Conservation (phyloP, 2,329 filamentous ascomycete genomes). For the Talaromyces atroroseus region DNA sequence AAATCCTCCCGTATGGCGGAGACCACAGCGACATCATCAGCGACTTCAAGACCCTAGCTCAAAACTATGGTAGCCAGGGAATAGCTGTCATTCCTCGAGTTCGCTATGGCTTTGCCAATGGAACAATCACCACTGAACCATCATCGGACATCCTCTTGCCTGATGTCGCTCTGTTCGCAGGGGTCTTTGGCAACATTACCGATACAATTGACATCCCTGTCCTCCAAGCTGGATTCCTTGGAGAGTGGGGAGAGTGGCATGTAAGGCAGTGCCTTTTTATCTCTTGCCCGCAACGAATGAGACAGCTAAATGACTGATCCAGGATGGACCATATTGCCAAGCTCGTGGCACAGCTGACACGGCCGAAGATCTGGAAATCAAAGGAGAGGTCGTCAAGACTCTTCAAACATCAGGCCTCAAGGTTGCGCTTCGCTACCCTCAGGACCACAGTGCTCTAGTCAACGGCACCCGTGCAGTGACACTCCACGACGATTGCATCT, state of each 20-base stretch:
- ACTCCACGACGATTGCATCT: conserved; percentile 11
- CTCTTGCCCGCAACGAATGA: too few species aligned
- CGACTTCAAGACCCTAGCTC: conserved; percentile 3
- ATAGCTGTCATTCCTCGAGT: conserved; percentile 9
- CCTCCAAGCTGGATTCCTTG: conserved; percentile 11
- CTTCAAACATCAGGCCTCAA: conserved; percentile 6
- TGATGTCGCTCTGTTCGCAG: conserved; percentile 3
- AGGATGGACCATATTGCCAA: conserved; percentile 11
- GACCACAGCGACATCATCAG: conserved; percentile 5
- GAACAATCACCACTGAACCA: conserved; percentile 8
- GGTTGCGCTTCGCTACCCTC: conserved; percentile 10
- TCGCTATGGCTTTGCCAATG: conserved; percentile 5
- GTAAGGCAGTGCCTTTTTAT: not conserved
- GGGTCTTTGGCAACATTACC: not conserved
- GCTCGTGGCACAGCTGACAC: conserved; percentile 4
- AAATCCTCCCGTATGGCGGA: conserved; percentile 1
- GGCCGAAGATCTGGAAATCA: conserved; percentile 5
- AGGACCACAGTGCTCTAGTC: conserved; percentile 8
- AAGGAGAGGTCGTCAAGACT: not conserved
- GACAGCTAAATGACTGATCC: not conserved
- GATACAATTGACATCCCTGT: conserved; percentile 7
- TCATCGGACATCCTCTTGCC: conserved; percentile 2
- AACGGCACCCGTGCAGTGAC: conserved; percentile 6
- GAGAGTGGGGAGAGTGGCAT: conserved; percentile 12
- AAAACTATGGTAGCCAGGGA: conserved; percentile 9